Evolutionary conservation across 768 basidiomycete species (phyloP), one percentile per base, ranked within the genome.

Genomic region (Collybia sp.): DNA sequence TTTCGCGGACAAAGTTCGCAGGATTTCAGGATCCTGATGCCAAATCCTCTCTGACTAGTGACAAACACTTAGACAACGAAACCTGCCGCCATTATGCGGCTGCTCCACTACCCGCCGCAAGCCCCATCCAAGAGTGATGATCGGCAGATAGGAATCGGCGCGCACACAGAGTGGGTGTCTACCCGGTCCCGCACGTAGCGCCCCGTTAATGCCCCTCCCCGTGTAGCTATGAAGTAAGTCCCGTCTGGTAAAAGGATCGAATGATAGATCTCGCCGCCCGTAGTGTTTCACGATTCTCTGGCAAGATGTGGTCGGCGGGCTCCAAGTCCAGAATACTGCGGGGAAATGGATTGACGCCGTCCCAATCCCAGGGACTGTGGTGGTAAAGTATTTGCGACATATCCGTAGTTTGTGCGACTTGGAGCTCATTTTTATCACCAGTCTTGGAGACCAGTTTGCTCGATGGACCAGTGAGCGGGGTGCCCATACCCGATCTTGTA

Each of bases 271-370:
- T 32, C 4, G 43, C 5, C 15, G 32, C n/a, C 12, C 12, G 11
- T 43, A 91, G 84, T 88, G 87, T 59, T 92, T 93, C 61, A 93
- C 91, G 0, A 86, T 95, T 32, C 75, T 96, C 1, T 88, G 83
- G 79, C 83, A 92, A 70, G 79, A 89, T 53, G 77, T 63, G 1
- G 77, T 85, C 12, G 82, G 82, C 54, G 87, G 84, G 0, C 72
- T 96, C 4, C 91, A 96, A 61, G 82, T 95, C 10, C 70, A 86
- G 45, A 95, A 95, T 66, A 62, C 81, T 1, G 68, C 80, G 30
- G 81, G 82, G 9, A 65, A 79, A 51, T 96, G 93, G 93, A 80
- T 96, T 43, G 70, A 88, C 53, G 92, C 88, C 8, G 79, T 82
- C 1, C 79, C 88, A 0, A 85, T 88, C 39, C 73, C 79, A 0